phyloP scores from a whole-genome alignment of 2,329 filamentous ascomycete species.

The Magnaporthiopsis incrustans region DNA sequence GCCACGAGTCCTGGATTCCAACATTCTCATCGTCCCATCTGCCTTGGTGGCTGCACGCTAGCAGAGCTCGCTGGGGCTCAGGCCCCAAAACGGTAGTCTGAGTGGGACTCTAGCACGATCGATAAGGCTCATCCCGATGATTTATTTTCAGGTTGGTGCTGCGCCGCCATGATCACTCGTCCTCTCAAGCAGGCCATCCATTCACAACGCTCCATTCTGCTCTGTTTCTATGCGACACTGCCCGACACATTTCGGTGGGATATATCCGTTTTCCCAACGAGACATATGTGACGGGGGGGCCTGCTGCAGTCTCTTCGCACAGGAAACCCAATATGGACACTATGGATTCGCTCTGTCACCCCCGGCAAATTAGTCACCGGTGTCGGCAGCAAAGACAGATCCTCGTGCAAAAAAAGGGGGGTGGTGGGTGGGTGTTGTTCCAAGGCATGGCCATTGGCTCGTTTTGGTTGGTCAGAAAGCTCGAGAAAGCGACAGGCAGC shows the following conservation, averaged over 20 bases:
- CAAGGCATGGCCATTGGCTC: background rate
- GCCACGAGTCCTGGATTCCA: background rate
- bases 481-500: background rate
- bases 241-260: background rate
- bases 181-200: background rate
- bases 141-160: background rate
- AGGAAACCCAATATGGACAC: background rate
- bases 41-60: conserved; percentile 1
- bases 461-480: background rate
- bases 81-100: background rate
- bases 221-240: background rate
- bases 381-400: background rate
- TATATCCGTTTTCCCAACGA: background rate
- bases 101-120: background rate
- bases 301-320: background rate
- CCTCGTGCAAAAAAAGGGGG: background rate
- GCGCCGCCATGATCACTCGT: background rate
- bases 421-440: background rate
- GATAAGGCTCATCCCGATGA: background rate
- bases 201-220: background rate
- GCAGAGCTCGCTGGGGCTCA: background rate
- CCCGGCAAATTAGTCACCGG: background rate
- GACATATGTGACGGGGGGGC: background rate
- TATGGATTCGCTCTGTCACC: background rate
- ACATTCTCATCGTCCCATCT: background rate